A percentile compares a stretch with the other conserved stretches of the same genome.
Evolutionary conservation across 805 yeast genomes (phyloP).

Genomic region (Grigorovia yakushimaensis): DNA sequence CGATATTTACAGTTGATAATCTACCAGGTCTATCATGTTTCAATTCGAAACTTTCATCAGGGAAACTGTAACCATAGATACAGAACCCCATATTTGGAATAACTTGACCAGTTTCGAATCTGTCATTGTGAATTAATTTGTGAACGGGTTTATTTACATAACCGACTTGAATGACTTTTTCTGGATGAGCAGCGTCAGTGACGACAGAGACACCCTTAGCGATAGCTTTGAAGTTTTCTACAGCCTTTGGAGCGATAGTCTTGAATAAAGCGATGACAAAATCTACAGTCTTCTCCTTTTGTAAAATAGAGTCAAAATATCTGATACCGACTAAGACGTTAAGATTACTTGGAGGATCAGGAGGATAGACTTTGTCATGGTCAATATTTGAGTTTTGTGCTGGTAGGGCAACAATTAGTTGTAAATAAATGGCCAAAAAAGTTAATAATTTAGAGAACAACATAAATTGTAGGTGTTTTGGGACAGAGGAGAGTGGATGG

Average conservation of each 20-base stretch:
- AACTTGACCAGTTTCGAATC: conserved; percentile 87
- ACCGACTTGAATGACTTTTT: conserved; percentile 10
- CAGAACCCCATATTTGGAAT: conserved; percentile 74
- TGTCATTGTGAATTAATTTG: conserved; percentile 60
- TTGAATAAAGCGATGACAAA: conserved; percentile 58
- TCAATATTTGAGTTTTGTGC: not conserved
- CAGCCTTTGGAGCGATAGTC: conserved; percentile 53
- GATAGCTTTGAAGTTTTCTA: conserved; percentile 44
- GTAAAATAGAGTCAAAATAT: conserved; percentile 14
- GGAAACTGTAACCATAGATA: conserved; percentile 62
- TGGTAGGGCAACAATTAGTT: not conserved
- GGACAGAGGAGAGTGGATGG: too few relatives aligned
- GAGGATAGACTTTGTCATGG: conserved; percentile 15
- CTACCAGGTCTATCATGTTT: conserved; percentile 63
- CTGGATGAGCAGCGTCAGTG: conserved; percentile 20
- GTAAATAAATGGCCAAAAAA: not conserved
- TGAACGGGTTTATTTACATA: conserved; percentile 11
- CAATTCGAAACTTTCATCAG: conserved; percentile 66
- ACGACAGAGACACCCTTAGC: conserved; percentile 35
- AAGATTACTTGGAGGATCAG: conserved; percentile 29
- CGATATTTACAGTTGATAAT: conserved; percentile 63
- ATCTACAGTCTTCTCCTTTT: conserved; percentile 13
- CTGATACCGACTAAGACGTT: conserved; percentile 19
- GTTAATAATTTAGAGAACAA: not conserved
- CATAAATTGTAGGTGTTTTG: not conserved